Conservation (phyloP, 78 protist species). For the Emiliania huxleyi region DNA sequence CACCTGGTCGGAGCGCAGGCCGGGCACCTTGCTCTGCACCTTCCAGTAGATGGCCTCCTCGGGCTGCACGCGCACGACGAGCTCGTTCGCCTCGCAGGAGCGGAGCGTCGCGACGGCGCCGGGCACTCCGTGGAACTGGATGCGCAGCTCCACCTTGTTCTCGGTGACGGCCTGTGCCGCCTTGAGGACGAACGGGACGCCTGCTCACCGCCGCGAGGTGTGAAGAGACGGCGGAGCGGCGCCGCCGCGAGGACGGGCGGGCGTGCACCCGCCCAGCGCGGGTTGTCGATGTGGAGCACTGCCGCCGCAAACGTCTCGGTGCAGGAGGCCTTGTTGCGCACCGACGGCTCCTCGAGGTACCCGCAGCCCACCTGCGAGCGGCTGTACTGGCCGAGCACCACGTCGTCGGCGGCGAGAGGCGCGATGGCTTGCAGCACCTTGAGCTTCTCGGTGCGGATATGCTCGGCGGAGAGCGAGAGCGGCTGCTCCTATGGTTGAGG, state of each 20-base stretch:
- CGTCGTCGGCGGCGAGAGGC: neutral
- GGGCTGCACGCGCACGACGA: slow-evolving; percentile 94
- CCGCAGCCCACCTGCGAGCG: neutral
- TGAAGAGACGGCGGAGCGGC: no score
- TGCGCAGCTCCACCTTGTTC: slow-evolving; percentile 65
- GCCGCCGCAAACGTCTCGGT: slow-evolving; percentile 89
- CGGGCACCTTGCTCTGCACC: slow-evolving; percentile 81
- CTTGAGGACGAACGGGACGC: slow-evolving; percentile 92
- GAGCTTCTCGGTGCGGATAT: slow-evolving; percentile 21
- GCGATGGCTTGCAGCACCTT: neutral
- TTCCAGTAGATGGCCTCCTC: slow-evolving; percentile 91
- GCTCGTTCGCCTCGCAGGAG: slow-evolving; percentile 69
- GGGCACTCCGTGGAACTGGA: slow-evolving; percentile 79
- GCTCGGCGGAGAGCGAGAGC: slow-evolving; percentile 62
- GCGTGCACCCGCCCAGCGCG: slow-evolving; percentile 97
- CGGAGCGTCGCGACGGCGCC: neutral
- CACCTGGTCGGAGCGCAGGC: neutral
- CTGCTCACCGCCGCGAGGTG: no score
- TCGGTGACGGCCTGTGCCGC: slow-evolving; percentile 86
- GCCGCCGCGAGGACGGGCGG: no score
- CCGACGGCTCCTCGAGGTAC: slow-evolving; percentile 79
- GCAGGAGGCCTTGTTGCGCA: slow-evolving; percentile 70
- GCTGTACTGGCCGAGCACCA: neutral
- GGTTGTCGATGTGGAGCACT: slow-evolving; percentile 75
- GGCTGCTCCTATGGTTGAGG: no score